Conservation (phyloP, 2,329 filamentous ascomycete genomes). For the Didymellaceae sp. region DNA sequence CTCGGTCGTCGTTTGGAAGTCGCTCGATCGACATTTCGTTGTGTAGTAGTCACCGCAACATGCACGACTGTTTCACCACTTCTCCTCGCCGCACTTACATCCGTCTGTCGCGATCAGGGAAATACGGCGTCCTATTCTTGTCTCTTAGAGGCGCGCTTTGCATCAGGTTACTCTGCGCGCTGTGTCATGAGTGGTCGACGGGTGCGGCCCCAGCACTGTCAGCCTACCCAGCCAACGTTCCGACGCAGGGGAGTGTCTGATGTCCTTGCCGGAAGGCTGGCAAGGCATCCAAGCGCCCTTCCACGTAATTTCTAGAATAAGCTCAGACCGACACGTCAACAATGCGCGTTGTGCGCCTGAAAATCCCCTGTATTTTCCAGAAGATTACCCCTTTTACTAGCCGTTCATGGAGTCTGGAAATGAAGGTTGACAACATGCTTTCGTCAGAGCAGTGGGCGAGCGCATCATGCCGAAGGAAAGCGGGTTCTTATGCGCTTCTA, state of each 20-base stretch:
- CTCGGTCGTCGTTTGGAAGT: too few relatives aligned
- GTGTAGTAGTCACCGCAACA: constrained; percentile 34
- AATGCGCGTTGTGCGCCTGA: constrained; percentile 33
- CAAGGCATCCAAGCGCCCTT: constrained; percentile 40
- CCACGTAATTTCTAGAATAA: constrained; percentile 47
- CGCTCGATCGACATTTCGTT: too few relatives aligned
- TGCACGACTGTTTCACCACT: constrained; percentile 44
- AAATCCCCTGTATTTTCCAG: constrained; percentile 45
- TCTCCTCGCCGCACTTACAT: constrained; percentile 26
- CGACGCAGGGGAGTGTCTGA: constrained; percentile 37
- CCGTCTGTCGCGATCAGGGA: constrained; percentile 25
- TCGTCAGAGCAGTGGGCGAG: constrained; percentile 24
- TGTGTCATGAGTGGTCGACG: constrained; percentile 39
- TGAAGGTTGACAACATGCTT: constrained; percentile 22
- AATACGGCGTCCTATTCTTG: constrained; percentile 41
- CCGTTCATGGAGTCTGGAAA: constrained; percentile 24
- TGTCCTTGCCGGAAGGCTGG: constrained; percentile 38
- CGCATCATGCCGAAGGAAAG: constrained; percentile 7
- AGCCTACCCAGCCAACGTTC: constrained; percentile 34
- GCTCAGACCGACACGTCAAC: constrained; percentile 28
- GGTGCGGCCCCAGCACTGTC: constrained; percentile 40
- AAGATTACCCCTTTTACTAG: constrained; percentile 46
- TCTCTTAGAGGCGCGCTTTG: constrained; percentile 32
- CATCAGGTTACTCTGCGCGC: constrained; percentile 37
- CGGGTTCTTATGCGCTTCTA: constrained; percentile 8